Base-by-base conservation (phyloP, 495 filamentous ascomycete species). In the Bryoglossum gracile region DNA sequence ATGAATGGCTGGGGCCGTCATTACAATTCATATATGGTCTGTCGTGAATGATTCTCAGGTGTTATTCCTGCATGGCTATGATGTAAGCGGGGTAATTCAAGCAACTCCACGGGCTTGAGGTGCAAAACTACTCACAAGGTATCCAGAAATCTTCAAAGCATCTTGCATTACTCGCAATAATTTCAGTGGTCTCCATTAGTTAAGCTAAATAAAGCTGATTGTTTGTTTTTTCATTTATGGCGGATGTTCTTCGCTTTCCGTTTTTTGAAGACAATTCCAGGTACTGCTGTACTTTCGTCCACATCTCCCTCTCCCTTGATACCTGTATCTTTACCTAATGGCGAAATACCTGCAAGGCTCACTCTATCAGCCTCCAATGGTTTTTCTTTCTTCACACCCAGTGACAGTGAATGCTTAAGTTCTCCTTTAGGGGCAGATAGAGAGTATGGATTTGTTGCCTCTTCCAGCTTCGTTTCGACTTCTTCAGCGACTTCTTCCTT, bases 221-320 rank as follows among this genome's bases (percentile, higher is more conserved):
- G n/a, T n/a, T n/a, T n/a, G n/a, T n/a, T n/a, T n/a, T 4, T 33
- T 62, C 56, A 70, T 54, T 66, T 73, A 34, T 81, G 77, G 30
- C 79, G 74, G 56, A 86, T 77, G 25, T 80, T 78, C 63, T 89
- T 94, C 1, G 83, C 74, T 61, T 92, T 95, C 53, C 90, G 79
- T 67, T 94, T 94, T 68, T 94, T 96, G 70, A 96, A 96, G 10
- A 92, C 68, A 16, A 91, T 73, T 4, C 50, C 55, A 24, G 53
- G 41, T 8, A 14, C 43, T 30, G 16, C 23, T 22, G 16, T 25
- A 9, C 16, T 18, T n/a, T 50, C 32, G n/a, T n/a, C n/a, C n/a
- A n/a, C n/a, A n/a, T n/a, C n/a, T 35, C 8, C 30, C 26, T 47
- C 53, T 25, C 58, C 35, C 22, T 61, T 65, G 21, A 60, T 3